A percentile compares a stretch with the other conserved stretches of the same genome.
phyloP scores from a whole-genome alignment of 345 rosid species.

The Sisymbrium altissimum region DNA sequence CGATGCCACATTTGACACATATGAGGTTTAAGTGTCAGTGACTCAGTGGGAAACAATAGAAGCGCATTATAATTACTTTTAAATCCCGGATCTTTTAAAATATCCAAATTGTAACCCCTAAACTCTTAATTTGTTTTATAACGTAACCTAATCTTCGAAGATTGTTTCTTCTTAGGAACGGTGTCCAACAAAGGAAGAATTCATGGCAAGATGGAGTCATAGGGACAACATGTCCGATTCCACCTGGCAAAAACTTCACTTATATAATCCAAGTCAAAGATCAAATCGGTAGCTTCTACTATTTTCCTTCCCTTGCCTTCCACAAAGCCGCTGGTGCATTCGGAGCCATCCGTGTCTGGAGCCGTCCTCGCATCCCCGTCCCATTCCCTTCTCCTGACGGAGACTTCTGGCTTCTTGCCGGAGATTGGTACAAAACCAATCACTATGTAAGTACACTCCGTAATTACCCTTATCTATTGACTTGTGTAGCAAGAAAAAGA shows the following conservation, averaged over 20 bases:
- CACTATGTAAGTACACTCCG: conserved; percentile 53
- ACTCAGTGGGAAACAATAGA: conserved; percentile 21
- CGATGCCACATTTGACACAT: conserved; percentile 6
- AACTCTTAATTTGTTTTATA: neutral
- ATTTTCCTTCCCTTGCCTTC: conserved; percentile 80
- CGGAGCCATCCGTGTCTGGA: conserved; percentile 79
- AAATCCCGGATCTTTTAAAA: neutral
- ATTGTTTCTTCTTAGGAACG: conserved; percentile 50
- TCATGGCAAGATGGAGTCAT: conserved; percentile 83
- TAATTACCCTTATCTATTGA: neutral
- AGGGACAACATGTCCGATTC: conserved; percentile 92
- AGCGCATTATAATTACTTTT: neutral
- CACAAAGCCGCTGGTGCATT: conserved; percentile 96
- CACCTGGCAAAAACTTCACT: conserved; percentile 79
- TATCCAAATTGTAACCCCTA: neutral
- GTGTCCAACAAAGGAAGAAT: conserved; percentile 84
- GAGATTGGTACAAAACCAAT: conserved; percentile 83
- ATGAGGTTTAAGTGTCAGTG: conserved; percentile 19
- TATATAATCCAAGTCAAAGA: conserved; percentile 84
- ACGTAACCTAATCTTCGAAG: neutral
- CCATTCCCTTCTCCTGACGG: conserved; percentile 75
- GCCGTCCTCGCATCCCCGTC: conserved; percentile 81
- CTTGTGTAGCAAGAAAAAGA: conserved; percentile 5
- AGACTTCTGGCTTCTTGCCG: conserved; percentile 67
- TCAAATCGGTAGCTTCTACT: conserved; percentile 87